Percentiles rank a stretch among this genome's conserved stretches.
These are phyloP conservation scores for Sclerotinia subarctica DNA, from an alignment of 2,329 filamentous ascomycete species.

Conservation along the genomic window DNA sequence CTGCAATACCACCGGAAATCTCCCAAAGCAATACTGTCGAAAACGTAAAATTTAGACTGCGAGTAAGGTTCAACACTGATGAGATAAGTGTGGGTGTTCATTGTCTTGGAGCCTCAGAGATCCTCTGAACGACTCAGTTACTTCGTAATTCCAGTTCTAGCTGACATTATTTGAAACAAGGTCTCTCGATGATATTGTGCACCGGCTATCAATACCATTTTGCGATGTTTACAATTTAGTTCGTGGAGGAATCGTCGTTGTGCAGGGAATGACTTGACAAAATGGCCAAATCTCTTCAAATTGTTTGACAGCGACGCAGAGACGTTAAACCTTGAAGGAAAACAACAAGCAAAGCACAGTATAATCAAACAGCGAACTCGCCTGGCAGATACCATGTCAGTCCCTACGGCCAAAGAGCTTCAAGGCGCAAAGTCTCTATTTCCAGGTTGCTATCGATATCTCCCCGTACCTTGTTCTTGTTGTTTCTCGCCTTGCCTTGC, in stretches of 20 bases:
- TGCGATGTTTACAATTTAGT: conserved; percentile 12
- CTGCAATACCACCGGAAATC: neutral
- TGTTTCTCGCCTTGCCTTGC: neutral
- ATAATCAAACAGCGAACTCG: neutral
- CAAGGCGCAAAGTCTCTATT: neutral
- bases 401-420: neutral
- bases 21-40: neutral
- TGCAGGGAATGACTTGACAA: conserved; percentile 6
- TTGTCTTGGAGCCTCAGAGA: neutral
- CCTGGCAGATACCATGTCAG: neutral
- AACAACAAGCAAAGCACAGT: neutral
- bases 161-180: conserved; percentile 1
- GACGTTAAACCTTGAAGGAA: neutral
- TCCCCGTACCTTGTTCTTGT: conserved; percentile 13
- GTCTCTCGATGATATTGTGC: neutral
- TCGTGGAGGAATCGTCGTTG: neutral
- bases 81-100: neutral
- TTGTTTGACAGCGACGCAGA: conserved; percentile 13
- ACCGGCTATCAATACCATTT: conserved; percentile 1
- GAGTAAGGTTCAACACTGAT: conserved; percentile 9
- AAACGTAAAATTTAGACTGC: too few species aligned
- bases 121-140: conserved; percentile 1
- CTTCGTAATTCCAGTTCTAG: neutral
- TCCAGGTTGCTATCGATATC: neutral
- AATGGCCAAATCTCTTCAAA: neutral